Base-by-base conservation (phyloP, 768 basidiomycete species). In the Pholiota conissans region DNA sequence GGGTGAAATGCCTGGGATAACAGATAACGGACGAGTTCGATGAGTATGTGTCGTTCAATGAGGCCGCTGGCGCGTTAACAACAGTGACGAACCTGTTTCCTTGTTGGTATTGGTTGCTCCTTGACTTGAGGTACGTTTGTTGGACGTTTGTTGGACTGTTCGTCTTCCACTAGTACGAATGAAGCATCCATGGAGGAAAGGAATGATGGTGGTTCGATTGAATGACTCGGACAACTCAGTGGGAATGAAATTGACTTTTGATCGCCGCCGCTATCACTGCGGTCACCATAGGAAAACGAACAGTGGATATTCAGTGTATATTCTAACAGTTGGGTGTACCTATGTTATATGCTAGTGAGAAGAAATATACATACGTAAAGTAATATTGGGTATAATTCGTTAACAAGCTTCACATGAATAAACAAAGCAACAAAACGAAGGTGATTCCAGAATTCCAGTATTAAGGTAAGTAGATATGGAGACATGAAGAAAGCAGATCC, bases 1-100 rank as follows among this genome's bases (percentile, higher is more conserved):
- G 85, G 80, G 64, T 87, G 84, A 0, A 67, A 58, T 54, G 40
- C 55, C 59, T 65, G n/a, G 35, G 8, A 32, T 32, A 32, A 6
- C 6, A 45, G 8, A 32, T 32, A 32, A 6, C 6, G 30, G 30
- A 32, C 6, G 52, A 53, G 10, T 34, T 28, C 42, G 27, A 52
- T 24, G 20, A 13, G 13, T 26, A 8, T 29, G 50, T 32, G 29
- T 24, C 18, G 30, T 32, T 18, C 37, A 18, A 18, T 45, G 20
- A 45, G 24, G 42, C 11, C 42, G n/a, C 22, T 24, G 22, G 8
- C 37, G 37, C 37, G 37, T 18, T 2, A 24, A 20, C n/a, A 18
- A 45, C 18, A 24, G 42, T 13, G 42, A 45, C 42, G 9, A 45
- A 45, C 42, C 42, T 45, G 42, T 10, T 20, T 45, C 18, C 24